Conservation (phyloP, 108 stramenopile genomes). For the Cyclotella cryptica region DNA sequence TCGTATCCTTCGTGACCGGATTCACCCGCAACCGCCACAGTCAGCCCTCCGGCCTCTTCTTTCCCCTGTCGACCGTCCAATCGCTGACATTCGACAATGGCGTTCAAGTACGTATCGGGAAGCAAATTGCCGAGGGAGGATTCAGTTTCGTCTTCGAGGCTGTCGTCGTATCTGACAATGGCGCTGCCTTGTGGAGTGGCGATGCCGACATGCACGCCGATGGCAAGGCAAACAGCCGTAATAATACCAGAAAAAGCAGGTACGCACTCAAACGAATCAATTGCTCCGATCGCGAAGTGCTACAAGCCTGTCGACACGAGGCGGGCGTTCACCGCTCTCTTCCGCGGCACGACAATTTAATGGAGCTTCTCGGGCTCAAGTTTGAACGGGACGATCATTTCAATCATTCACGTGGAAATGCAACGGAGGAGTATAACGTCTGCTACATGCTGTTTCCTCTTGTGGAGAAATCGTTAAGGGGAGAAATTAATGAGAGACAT, state of each 20-base stretch:
- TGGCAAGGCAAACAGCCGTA: neutral
- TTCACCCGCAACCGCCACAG: neutral
- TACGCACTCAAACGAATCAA: constrained; percentile 82
- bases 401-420: constrained; percentile 47
- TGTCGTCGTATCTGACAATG: constrained; percentile 10
- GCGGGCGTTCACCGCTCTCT: constrained; percentile 68
- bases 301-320: constrained; percentile 70
- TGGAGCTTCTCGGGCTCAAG: constrained; percentile 46
- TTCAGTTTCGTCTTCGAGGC: constrained; percentile 77
- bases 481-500: constrained; percentile 70
- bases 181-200: constrained; percentile 1
- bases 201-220: neutral
- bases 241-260: neutral
- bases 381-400: constrained; percentile 28
- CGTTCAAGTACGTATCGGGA: constrained; percentile 55
- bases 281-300: constrained; percentile 60
- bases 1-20: constrained; percentile 17
- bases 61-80: constrained; percentile 10
- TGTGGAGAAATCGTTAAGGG: constrained; percentile 62
- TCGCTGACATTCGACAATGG: constrained; percentile 61
- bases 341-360: constrained; percentile 34
- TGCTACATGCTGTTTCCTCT: constrained; percentile 90
- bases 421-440: constrained; percentile 10
- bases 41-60: neutral
- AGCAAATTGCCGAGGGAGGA: constrained; percentile 83